Base-by-base conservation (phyloP, 1,139 yeast species). In the Debaryomycetaceae sp. region DNA sequence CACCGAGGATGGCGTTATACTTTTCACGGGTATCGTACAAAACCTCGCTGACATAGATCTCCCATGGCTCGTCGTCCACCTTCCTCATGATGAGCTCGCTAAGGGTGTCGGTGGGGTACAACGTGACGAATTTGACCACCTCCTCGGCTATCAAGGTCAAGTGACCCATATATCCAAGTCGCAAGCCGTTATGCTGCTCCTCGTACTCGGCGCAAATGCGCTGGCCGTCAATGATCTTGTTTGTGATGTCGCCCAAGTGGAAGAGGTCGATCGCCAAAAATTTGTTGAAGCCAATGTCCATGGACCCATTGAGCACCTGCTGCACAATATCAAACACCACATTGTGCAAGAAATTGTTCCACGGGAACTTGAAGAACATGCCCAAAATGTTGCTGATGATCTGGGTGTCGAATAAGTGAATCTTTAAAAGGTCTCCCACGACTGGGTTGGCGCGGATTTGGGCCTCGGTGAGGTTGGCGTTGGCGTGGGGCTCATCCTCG, bases 121-220 rank as follows among this genome's bases (percentile, higher is more conserved):
- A 55, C 28, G 83, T 85, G 18, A 87, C 80, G 51, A 90, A 90
- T 51, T 92, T 92, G 34, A 90, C 96, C 26, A 90, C 94, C 51
- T 90, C 99, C 50, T 92, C 98, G 6, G 96, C 94, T 37, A 92
- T 87, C 38, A 90, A 64, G 1, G 96, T 90, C 48, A 90, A 64
- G 54, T 90, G 98, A 18, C 99, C 99, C 94, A 90, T 92, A 52
- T 81, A 92, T 1, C 98, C 99, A 35, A 87, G 62, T 39, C 96
- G 70, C 38, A 83, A 68, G 1, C 83, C 80, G 32, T 75, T 73
- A 34, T 64, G 55, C 31, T 62, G 59, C 29, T 54, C 58, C 48
- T 76, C 81, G 50, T 81, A 81, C 32, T 73, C 74, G 32, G 73
- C 73, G 41, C 95, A 86, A 35, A 70, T 63, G 38, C 66, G 60